These are phyloP conservation scores for Mitragyna speciosa DNA, from an alignment of 257 asterid species.

Conservation along the genomic window DNA sequence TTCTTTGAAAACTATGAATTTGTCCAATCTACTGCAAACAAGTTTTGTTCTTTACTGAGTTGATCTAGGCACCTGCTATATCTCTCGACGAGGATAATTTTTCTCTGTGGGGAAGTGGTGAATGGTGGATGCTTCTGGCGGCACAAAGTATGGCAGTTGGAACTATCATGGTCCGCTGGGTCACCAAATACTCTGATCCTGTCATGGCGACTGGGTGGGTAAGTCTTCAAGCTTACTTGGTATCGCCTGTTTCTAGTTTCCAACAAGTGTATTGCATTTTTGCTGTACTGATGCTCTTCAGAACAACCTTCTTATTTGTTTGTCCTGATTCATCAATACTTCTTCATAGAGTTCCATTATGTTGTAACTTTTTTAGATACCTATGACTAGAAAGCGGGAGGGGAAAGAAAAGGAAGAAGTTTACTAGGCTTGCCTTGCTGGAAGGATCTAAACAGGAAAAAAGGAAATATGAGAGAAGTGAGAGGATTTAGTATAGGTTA, in stretches of 20 bases:
- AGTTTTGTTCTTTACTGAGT: background rate
- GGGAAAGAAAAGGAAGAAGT: background rate
- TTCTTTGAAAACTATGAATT: background rate
- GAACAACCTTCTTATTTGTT: background rate
- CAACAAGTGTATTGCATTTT: background rate
- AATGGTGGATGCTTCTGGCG: conserved; percentile 99
- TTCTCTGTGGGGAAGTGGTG: conserved; percentile 97
- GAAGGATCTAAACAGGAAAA: background rate
- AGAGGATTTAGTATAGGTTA: background rate
- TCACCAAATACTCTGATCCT: conserved; percentile 87
- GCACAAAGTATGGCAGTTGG: conserved; percentile 99
- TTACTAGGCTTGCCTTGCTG: background rate
- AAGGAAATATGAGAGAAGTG: background rate
- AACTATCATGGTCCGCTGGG: conserved; percentile 96
- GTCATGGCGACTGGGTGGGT: conserved; percentile 99
- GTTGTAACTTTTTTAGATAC: background rate
- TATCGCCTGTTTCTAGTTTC: background rate
- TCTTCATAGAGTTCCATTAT: background rate
- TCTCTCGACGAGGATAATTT: conserved; percentile 54
- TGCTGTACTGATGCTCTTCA: background rate
- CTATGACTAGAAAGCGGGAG: background rate
- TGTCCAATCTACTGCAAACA: conserved; percentile 7
- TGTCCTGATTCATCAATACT: background rate
- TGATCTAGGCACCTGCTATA: conserved; percentile 64
- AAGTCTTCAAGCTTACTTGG: conserved; percentile 20